phyloP scores from a whole-genome alignment of 352 stramenopile genomes.

The Globisporangium parvum region DNA sequence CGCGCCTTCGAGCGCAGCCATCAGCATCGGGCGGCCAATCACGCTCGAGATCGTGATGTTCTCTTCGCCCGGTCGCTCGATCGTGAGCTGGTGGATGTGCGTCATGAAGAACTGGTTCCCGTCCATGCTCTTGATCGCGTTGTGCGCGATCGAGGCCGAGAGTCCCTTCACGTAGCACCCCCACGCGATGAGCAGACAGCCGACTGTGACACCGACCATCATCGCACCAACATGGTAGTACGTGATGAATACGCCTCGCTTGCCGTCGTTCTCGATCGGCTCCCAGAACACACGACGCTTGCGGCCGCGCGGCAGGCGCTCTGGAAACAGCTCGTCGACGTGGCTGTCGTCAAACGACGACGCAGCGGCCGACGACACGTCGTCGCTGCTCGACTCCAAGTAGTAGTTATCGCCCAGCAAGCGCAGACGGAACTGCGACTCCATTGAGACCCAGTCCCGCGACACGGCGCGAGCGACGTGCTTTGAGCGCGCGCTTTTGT shows the following conservation, averaged over 20 bases:
- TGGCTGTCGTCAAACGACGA: constrained; percentile 19
- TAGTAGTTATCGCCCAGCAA: constrained; percentile 58
- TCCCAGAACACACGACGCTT: constrained; percentile 54
- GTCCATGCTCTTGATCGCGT: constrained; percentile 58
- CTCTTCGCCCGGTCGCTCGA: constrained; percentile 59
- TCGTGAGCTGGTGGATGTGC: constrained; percentile 62
- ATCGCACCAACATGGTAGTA: constrained; percentile 70
- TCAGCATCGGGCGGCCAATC: constrained; percentile 53
- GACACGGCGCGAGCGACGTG: constrained; percentile 16
- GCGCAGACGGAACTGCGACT: constrained; percentile 43
- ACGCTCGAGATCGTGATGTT: constrained; percentile 74
- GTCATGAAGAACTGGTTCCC: constrained; percentile 56
- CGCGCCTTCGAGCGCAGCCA: constrained; percentile 30
- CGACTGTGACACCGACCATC: constrained; percentile 35
- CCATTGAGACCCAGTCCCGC: constrained; percentile 23
- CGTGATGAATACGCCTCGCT: constrained; percentile 75
- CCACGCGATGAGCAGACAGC: constrained; percentile 55
- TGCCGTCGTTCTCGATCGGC: constrained; percentile 65
- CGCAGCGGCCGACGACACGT: neutral
- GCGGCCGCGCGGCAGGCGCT: constrained; percentile 8
- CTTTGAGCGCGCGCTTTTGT: constrained; percentile 10
- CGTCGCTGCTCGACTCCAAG: constrained; percentile 41
- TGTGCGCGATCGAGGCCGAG: constrained; percentile 56
- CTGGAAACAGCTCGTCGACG: constrained; percentile 19
- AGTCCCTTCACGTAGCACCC: constrained; percentile 71